Evolutionary conservation across 2,329 filamentous ascomycete genomes (phyloP).

Genomic region (Aureobasidium namibiae): DNA sequence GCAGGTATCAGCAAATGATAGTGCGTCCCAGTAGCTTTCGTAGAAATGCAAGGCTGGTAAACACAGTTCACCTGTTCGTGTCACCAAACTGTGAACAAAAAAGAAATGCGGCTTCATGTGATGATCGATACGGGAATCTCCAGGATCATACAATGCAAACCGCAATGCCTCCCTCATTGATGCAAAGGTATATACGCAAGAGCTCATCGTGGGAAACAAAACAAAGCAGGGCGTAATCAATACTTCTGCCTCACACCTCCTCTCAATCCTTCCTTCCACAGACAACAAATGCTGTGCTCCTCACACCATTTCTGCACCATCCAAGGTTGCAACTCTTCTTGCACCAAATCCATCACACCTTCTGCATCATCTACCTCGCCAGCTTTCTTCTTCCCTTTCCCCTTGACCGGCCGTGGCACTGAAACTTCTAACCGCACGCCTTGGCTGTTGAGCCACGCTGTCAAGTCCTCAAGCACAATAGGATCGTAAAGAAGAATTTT

Average conservation of each 20-base stretch:
- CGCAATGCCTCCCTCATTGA: too few species aligned
- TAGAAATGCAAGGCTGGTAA: too few species aligned
- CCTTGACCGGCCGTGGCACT: conserved; percentile 19
- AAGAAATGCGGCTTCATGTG: too few species aligned
- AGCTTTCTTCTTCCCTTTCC: conserved; percentile 24
- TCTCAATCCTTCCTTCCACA: conserved; percentile 52
- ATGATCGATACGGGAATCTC: too few species aligned
- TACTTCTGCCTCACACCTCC: conserved; percentile 27
- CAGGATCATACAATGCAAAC: too few species aligned
- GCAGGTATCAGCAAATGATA: too few species aligned
- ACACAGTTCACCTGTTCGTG: too few species aligned
- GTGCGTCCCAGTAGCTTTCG: too few species aligned
- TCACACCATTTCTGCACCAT: conserved; percentile 89
- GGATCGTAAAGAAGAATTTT: conserved; percentile 93
- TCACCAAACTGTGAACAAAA: too few species aligned
- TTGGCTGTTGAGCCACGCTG: conserved; percentile 64
- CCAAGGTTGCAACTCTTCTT: conserved; percentile 32
- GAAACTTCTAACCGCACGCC: conserved; percentile 19
- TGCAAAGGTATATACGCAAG: neutral
- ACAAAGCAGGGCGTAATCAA: conserved; percentile 10
- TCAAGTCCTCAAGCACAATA: conserved; percentile 77
- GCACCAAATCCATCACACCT: conserved; percentile 16
- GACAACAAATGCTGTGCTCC: conserved; percentile 73
- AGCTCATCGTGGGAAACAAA: too few species aligned
- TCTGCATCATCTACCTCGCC: neutral